Evolutionary conservation across 371 early-diverging fungal genomes (phyloP), one percentile per base, ranked within the genome.

Genomic region (Parasitella parasitica): DNA sequence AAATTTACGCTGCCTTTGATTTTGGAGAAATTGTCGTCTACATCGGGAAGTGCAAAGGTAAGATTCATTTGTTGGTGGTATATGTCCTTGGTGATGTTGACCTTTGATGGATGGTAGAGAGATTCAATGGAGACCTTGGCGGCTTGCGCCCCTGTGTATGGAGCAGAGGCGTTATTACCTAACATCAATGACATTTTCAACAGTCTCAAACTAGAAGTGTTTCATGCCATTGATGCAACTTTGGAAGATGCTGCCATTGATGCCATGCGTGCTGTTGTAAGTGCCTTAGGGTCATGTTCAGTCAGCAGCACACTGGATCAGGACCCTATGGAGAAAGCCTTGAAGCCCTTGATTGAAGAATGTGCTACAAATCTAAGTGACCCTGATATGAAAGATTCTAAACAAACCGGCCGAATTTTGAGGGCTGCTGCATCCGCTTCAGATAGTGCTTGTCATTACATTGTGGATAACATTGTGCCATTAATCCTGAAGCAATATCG

Each of bases 21-120:
- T 16, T 71, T 95, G 16, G 94, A 94, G 65, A 98, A 97, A 72
- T 79, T 97, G 5, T 77, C 91, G 1, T 93, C 97, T 0, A 87
- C 89, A 6, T 91, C 94, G 4, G 86, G 84, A 2, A 90, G 89
- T 61, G 98, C 95, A 30, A 97, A 97, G 86, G 89, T 93, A 63
- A 43, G n/a, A n/a, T n/a, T n/a, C n/a, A n/a, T n/a, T n/a, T n/a
- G n/a, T n/a, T n/a, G n/a, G n/a, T n/a, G n/a, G n/a, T n/a, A n/a
- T n/a, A n/a, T n/a, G n/a, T n/a, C n/a, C n/a, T n/a, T n/a, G n/a
- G n/a, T 18, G 3, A 36, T 32, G 15, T 48, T 59, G 28, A 32
- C 32, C 2, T 35, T 28, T 30, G 11, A 15, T 35, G 1, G 8
- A 11, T 46, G 22, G 49, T 51, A 93, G 90, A 84, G 87, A 71